Base-by-base conservation (phyloP, 2,329 filamentous ascomycete genomes). In the Graphiopsis chlorocephala region DNA sequence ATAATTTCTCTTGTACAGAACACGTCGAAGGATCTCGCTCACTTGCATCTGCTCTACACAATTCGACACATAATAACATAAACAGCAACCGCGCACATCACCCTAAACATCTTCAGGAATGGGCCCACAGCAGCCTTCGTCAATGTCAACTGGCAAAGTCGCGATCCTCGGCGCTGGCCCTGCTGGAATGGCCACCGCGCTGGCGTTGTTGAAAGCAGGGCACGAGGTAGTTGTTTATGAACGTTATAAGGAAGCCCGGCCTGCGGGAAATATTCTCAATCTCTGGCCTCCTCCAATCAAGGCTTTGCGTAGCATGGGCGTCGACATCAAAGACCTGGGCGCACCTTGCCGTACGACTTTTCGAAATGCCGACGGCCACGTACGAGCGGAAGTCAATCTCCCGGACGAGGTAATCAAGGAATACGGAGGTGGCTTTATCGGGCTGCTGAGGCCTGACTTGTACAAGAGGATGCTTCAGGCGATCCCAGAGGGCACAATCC, bases 391-490 rank as follows among this genome's bases (percentile, higher is more conserved):
- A 42, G 55, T 57, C 55, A 57, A 33, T 2, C 28, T 55, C 10
- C 52, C 52, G 1, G 52, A 55, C 14, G 15, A 35, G 12, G 52
- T 55, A 2, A 55, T 20, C 10, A 17, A 55, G 5, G 52, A 55
- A 20, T 55, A 55, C 5, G 52, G 52, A 5, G 52, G 52, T 23
- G 52, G 52, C 7, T 55, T 55, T 14, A 47, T 57, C 78, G 81
- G 64, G 75, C 78, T 12, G 78, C 78, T 3, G 77, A 78, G 1
- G 72, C 77, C 15, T 77, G 80, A 25, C 79, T 77, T 0, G 71
- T 80, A 0, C 78, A 80, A 60, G 78, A 78, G 1, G 79, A 80
- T 67, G 79, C 78, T 0, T 74, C 73, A 23, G 72, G 75, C 52
- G 1, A 55, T 55, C 5, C 52, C 52, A 11, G 29, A 33, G 4